A percentile compares a stretch with the other conserved stretches of the same genome.
Evolutionary conservation across 805 yeast genomes (phyloP).

Genomic region (Spathaspora girioi): DNA sequence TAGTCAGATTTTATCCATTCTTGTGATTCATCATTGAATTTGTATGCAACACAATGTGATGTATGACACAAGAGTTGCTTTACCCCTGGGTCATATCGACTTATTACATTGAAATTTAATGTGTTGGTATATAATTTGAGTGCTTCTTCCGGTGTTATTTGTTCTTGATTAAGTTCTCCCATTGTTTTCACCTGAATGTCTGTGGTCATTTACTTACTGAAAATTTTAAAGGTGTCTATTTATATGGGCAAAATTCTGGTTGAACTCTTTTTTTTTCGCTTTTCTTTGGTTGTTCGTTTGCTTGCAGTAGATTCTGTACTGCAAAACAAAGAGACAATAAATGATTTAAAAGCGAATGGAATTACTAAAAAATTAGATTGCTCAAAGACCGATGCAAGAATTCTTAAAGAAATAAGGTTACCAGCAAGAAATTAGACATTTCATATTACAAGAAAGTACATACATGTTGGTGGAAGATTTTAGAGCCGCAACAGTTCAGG

Average conservation of each 20-base stretch:
- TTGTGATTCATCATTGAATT: conserved; percentile 50
- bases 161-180: conserved; percentile 20
- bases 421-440: too few relatives aligned
- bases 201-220: neutral
- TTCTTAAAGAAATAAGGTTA: too few relatives aligned
- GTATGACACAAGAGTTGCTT: conserved; percentile 65
- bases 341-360: too few relatives aligned
- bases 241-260: neutral
- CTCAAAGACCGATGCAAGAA: too few relatives aligned
- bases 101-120: conserved; percentile 70
- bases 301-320: too few relatives aligned
- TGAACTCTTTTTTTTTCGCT: neutral
- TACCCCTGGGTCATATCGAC: conserved; percentile 70
- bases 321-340: too few relatives aligned
- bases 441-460: too few relatives aligned
- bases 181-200: neutral
- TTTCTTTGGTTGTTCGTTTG: neutral
- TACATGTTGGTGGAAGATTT: too few relatives aligned
- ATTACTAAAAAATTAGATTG: too few relatives aligned
- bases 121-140: conserved; percentile 65
- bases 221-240: neutral
- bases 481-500: neutral
- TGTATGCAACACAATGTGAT: conserved; percentile 69
- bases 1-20: conserved; percentile 71
- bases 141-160: conserved; percentile 42